Conservation (phyloP, 352 stramenopile species). For the Globisporangium uncinulatum region DNA sequence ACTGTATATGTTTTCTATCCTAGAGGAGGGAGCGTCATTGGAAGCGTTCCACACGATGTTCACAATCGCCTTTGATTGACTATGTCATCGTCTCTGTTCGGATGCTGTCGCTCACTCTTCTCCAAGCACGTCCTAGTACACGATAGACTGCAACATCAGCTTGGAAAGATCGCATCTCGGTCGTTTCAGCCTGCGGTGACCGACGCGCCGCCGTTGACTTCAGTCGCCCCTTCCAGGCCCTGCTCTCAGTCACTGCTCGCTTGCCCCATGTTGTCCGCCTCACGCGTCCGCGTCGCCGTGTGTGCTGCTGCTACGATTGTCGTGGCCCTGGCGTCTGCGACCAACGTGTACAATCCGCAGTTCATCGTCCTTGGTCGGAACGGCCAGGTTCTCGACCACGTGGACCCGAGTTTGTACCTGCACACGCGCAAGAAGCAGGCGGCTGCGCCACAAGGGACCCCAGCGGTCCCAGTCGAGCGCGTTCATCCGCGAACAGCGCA, state of each 20-base stretch:
- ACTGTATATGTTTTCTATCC: background rate
- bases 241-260: too few relatives aligned
- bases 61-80: background rate
- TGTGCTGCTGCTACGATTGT: too few relatives aligned
- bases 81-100: too few relatives aligned
- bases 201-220: too few relatives aligned
- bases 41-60: conserved; percentile 1
- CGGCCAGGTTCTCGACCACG: conserved; percentile 23
- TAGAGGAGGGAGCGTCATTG: conserved; percentile 3
- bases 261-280: background rate
- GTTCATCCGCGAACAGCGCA: background rate
- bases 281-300: background rate
- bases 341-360: conserved; percentile 12
- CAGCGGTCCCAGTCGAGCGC: background rate
- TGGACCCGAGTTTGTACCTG: conserved; percentile 28
- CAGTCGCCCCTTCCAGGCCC: too few relatives aligned
- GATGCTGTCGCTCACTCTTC: too few relatives aligned
- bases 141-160: too few relatives aligned
- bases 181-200: too few relatives aligned
- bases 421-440: conserved; percentile 5
- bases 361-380: conserved; percentile 31
- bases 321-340: background rate
- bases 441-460: background rate
- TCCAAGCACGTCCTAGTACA: too few relatives aligned
- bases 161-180: too few relatives aligned